Evolutionary conservation across 2,329 filamentous ascomycete species (phyloP), one percentile per base, ranked within the genome.

Genomic region (Claviceps africana): DNA sequence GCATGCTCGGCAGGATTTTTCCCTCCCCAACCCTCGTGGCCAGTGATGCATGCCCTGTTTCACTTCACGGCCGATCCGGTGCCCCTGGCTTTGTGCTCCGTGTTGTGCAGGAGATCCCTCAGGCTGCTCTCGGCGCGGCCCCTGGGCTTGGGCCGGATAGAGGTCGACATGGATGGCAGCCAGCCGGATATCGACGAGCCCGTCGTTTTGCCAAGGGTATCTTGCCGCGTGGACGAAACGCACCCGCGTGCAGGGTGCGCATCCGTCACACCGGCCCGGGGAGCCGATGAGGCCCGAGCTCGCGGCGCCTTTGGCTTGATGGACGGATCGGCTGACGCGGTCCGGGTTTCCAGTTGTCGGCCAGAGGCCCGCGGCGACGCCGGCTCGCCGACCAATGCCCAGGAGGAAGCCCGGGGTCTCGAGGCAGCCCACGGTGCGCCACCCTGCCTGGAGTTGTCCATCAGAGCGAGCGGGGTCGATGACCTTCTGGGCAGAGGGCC

Each of bases 361-460:
- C 65, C 73, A 0, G 77, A 81, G 1, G 76, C 79, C 56, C 78
- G 75, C 1, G 79, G 78, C 19, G 72, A 61, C n/a, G 78, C 77
- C 4, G 75, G 79, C 50, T 77, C 72, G 57, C 79, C 73, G 7
- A 80, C 64, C 11, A 83, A 67, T 19, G 69, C 69, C 1, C 67
- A 65, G 6, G 70, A 64, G 1, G 70, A 67, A 3, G 58, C 59
- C 17, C 66, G 63, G 1, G 66, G 67, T 7, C 64, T 61, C 10
- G 60, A 49, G 2, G 56, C 50, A 45, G 67, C 63, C 4, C 56
- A 57, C 4, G 62, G 52, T 4, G 59, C 51, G n/a, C 63, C 56
- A 48, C 62, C 64, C 45, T 69, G 61, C 37, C 62, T 65, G 58
- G 60, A 68, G 59, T 58, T 59, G 44, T 70, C 67, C 17, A 69